These are phyloP conservation scores for Claviceps sp. DNA, from an alignment of 2,329 filamentous ascomycete genomes.

Conservation along the genomic window DNA sequence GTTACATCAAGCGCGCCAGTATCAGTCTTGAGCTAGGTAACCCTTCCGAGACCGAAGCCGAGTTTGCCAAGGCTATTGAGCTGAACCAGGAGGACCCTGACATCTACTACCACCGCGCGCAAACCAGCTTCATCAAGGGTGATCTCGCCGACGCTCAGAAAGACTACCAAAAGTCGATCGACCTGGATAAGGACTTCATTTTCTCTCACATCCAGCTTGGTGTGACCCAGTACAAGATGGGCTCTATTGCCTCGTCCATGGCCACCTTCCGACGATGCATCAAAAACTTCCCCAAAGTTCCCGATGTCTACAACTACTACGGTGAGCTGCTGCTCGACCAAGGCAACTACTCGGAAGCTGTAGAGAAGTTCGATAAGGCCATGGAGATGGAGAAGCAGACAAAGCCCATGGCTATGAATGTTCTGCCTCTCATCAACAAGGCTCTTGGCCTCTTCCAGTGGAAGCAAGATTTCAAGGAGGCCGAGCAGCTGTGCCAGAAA, in stretches of 20 bases:
- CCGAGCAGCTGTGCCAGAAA: slow-evolving; percentile 93
- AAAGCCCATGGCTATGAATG: slow-evolving; percentile 93
- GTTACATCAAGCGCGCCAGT: slow-evolving; percentile 96
- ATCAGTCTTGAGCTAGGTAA: slow-evolving; percentile 91
- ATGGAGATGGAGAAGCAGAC: slow-evolving; percentile 95
- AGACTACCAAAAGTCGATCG: slow-evolving; percentile 98
- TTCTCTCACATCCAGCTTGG: slow-evolving; percentile 99
- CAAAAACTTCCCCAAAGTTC: slow-evolving; percentile 95
- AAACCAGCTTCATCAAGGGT: slow-evolving; percentile 93
- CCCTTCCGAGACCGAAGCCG: slow-evolving; percentile 71
- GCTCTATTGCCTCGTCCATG: slow-evolving; percentile 94
- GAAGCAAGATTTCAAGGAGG: slow-evolving; percentile 92
- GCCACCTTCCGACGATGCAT: slow-evolving; percentile 94
- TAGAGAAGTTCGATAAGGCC: slow-evolving; percentile 97
- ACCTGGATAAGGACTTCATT: slow-evolving; percentile 90
- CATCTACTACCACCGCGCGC: slow-evolving; percentile 97
- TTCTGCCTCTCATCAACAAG: slow-evolving; percentile 96
- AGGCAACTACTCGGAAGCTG: slow-evolving; percentile 86
- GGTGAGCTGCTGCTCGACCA: slow-evolving; percentile 94
- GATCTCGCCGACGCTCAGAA: slow-evolving; percentile 90
- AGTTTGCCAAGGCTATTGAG: slow-evolving; percentile 74
- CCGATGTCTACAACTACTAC: slow-evolving; percentile 99
- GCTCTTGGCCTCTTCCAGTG: slow-evolving; percentile 93
- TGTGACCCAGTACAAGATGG: slow-evolving; percentile 99
- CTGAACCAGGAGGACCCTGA: slow-evolving; percentile 86